Base-by-base conservation (phyloP, 1,284 basidiomycete species). In the Pyrrhoderma noxium region DNA sequence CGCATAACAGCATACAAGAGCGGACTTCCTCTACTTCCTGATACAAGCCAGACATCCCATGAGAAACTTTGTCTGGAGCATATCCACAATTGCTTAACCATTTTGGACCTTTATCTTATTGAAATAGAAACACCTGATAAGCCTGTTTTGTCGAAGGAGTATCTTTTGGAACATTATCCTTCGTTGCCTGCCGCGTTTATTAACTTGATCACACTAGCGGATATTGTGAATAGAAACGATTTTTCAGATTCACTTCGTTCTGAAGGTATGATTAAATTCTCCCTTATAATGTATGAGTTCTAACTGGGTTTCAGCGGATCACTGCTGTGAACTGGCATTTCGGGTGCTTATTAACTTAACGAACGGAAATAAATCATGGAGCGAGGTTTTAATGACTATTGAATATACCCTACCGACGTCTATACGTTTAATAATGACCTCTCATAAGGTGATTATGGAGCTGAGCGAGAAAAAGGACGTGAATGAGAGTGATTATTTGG, bases 331-430 rank as follows among this genome's bases (percentile, higher is more conserved):
- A 50, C 70, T 74, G 1, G 66, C 73, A 2, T 69, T 87, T 2
- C 77, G 84, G 1, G 75, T 85, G 4, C 72, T 88, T 27, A 79
- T 88, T 51, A 83, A 78, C 50, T 65, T 87, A 9, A 83, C 84
- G 0, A 82, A 87, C 57, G 72, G 73, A 19, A 75, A 79, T 57
- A 59, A 65, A 22, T 57, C 59, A 11, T 87, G 84, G 82, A 76
- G 74, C 41, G 58, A 62, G 35, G 70, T 70, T 25, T 62, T 85
- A 9, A 57, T 77, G 2, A 64, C 70, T 8, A 66, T 73, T 31
- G 64, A 71, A 1, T 63, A 64, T 47, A 68, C 74, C 2, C 62
- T 84, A 22, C 65, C 70, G 2, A 71, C 74, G 16, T 60, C 79
- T 19, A 55, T 79, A 51, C 67, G 76, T 35, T 62, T 75, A 11